phyloP scores from a whole-genome alignment of 371 early-diverging fungal species.

The Mucor piriformis region DNA sequence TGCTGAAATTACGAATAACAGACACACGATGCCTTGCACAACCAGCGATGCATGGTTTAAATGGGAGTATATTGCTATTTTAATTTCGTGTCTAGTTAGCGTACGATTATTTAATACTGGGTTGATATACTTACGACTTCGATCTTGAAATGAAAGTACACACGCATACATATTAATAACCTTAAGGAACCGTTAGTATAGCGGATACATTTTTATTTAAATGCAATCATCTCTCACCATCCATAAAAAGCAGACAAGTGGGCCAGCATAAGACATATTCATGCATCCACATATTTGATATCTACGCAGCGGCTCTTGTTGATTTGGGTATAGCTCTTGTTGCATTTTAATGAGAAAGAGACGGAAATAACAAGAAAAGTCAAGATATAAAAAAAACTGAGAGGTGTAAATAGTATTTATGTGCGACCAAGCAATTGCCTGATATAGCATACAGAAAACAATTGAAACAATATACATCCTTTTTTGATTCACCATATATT shows the following conservation, averaged over 20 bases:
- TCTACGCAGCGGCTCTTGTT: not conserved
- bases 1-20: slow-evolving; percentile 35
- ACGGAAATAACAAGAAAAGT: not conserved
- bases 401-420: not conserved
- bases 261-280: not conserved
- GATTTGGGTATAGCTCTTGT: not conserved
- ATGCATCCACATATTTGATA: not conserved
- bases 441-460: not conserved
- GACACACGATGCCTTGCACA: slow-evolving; percentile 35
- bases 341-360: not conserved
- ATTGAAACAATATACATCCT: not conserved
- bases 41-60: slow-evolving; percentile 28
- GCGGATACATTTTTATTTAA: not conserved
- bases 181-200: too few relatives aligned
- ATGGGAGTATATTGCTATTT: slow-evolving; percentile 42
- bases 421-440: not conserved
- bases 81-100: not conserved
- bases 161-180: not conserved
- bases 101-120: not conserved
- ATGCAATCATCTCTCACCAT: not conserved
- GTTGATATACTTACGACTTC: not conserved
- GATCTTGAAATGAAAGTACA: not conserved
- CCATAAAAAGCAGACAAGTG: not conserved
- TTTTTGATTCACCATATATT: not conserved
- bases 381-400: not conserved